Base-by-base conservation (phyloP, 352 stramenopile species). In the Globisporangium spinosum region DNA sequence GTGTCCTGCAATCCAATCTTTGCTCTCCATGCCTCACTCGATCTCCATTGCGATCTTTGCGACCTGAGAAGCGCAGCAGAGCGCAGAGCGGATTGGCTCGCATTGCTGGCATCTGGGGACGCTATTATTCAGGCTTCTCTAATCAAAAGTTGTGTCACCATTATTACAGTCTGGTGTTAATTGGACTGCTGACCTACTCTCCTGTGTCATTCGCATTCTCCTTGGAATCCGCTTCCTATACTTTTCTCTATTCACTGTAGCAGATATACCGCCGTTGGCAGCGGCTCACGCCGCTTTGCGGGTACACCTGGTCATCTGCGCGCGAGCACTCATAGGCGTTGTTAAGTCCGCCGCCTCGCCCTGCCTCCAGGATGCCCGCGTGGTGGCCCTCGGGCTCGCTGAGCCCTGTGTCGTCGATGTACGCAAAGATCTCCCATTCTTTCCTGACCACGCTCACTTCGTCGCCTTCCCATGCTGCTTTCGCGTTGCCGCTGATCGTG, bases 231-330 rank as follows among this genome's bases (percentile, higher is more conserved):
- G 3, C 12, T 20, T 38, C 38, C 17, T 6, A 25, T 34, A 64
- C 67, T 29, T 43, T 12, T 23, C 13, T 25, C 22, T 58, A 70
- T 6, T 70, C 57, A 10, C 65, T 65, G 22, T 13, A 56, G 57
- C 65, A 70, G 32, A 70, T 65, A 23, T 70, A 70, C 20, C 65
- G 22, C 47, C 58, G 29, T n/a, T 47, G 29, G 25, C 65, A 70
- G 5, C 35, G 57, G 1, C 27, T 64, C 29, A 13, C 35, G 29
- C 20, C 38, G 27, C 29, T 35, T 10, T 17, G 12, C 10, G 35
- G 32, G 25, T 60, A 65, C 34, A 3, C 15, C 9, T 6, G 17
- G 34, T 70, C 58, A 35, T 70, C 65, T 43, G 45, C 58, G n/a
- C 65, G 65, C 15, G 32, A 40, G 47, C 65, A 70, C 34, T 70